Evolutionary conservation across 805 yeast genomes (phyloP).

Genomic region (Blastobotrys peoriensis): DNA sequence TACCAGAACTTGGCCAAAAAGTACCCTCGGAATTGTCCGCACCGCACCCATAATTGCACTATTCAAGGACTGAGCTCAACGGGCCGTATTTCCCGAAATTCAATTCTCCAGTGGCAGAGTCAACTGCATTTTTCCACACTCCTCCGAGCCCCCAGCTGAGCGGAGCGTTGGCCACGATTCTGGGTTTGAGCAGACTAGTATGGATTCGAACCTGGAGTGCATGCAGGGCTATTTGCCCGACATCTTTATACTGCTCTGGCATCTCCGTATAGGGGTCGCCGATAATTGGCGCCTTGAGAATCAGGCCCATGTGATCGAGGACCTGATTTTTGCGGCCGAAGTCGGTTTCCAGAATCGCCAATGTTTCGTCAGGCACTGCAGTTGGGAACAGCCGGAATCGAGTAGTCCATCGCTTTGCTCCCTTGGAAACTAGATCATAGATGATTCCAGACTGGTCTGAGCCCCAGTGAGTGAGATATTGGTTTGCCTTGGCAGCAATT

Average conservation of each 20-base stretch:
- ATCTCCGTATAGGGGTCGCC: no score
- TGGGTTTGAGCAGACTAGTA: neutral
- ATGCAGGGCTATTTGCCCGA: neutral
- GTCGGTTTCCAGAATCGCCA: neutral
- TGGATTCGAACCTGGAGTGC: neutral
- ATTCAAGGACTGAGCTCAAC: no score
- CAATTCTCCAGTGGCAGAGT: neutral
- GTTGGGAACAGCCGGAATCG: neutral
- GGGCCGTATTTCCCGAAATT: no score
- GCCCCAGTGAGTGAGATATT: neutral
- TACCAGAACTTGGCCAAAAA: constrained; percentile 25
- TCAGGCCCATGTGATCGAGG: neutral
- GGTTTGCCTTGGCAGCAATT: neutral
- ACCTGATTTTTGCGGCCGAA: neutral
- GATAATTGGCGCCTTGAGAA: neutral
- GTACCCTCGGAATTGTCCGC: no score
- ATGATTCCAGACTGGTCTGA: neutral
- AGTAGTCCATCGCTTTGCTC: neutral
- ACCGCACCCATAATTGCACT: no score
- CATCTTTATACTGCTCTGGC: no score
- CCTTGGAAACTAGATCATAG: neutral
- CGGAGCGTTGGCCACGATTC: neutral
- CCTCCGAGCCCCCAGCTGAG: neutral
- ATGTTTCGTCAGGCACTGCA: neutral
- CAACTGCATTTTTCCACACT: neutral